phyloP scores from a whole-genome alignment of 257 asterid species.

The Nicotiana undulata region DNA sequence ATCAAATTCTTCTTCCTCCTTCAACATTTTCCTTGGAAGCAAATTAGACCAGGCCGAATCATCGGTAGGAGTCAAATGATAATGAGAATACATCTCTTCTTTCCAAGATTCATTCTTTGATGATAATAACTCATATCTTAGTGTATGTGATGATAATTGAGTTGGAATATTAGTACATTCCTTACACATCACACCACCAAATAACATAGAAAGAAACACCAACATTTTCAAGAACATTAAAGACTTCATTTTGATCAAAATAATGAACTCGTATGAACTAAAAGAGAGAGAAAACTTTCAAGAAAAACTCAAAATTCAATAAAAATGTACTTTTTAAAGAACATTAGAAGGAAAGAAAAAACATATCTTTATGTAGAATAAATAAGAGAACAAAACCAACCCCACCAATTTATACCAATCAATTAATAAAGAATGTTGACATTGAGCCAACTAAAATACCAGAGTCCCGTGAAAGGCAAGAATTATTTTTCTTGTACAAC shows the following conservation, averaged over 20 bases:
- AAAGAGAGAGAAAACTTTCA: not conserved
- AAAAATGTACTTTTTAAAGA: not conserved
- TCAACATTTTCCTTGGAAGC: conserved; percentile 63
- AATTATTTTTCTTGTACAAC: conserved; percentile 22
- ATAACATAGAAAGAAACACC: conserved; percentile 13
- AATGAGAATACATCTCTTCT: conserved; percentile 48
- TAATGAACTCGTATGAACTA: not conserved
- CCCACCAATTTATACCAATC: conserved; percentile 10
- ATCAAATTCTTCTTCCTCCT: conserved; percentile 41
- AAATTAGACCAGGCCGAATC: conserved; percentile 63
- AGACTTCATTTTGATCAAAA: conserved; percentile 23
- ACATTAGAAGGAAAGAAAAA: not conserved
- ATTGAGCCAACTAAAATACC: conserved; percentile 6
- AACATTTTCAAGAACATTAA: conserved; percentile 11
- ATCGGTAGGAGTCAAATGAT: conserved; percentile 82
- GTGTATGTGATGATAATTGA: conserved; percentile 48
- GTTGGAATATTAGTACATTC: conserved; percentile 61
- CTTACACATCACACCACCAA: conserved; percentile 28
- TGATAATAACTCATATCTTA: conserved; percentile 40
- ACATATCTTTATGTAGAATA: not conserved
- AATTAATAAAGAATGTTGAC: conserved; percentile 14
- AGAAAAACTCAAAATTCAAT: not conserved
- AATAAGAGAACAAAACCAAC: conserved; percentile 7
- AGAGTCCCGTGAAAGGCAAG: conserved; percentile 34
- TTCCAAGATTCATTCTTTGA: conserved; percentile 64